Base-by-base conservation (phyloP, 352 stramenopile genomes). In the Phytophthora pluvialis region DNA sequence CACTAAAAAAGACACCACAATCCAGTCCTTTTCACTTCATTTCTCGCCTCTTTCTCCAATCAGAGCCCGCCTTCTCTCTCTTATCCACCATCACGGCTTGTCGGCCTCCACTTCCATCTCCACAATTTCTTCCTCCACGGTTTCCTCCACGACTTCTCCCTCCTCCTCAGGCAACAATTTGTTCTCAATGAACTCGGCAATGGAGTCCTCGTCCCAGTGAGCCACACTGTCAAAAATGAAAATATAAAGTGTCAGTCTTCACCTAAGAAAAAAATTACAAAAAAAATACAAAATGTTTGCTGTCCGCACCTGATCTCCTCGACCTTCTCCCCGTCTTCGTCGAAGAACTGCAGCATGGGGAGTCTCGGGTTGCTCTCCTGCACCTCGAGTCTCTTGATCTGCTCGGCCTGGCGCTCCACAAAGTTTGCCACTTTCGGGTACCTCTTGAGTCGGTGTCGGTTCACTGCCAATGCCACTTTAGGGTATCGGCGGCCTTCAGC, bases 371-470 rank as follows among this genome's bases (percentile, higher is more conserved):
- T 72, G 1, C 80, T 71, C 29, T 90, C 77, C 47, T 88, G 44
- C 26, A 92, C 70, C 51, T 86, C 60, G 6, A 92, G 65, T 8
- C 76, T 58, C 48, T 76, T 56, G 42, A 84, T 75, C 21, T 81
- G 56, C 10, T 58, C 25, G 8, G 83, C 79, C 12, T 80, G 75
- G 21, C 84, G 55, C 63, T 88, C 62, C 38, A 92, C 73, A 57
- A 92, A 90, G 64, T 83, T 86, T 9, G 79, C 80, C 15, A 92
- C 72, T 54, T 89, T 90, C 6, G 83, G 83, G 65, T 88, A 81
- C 12, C 81, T 56, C 10, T 82, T 78, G 11, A 90, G 78, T 69
- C 82, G 81, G 42, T 67, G 73, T 26, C 49, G 79, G 51, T 73
- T 87, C 10, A 90, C 69, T 42, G 85, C 81, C 35, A 92, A 59